Evolutionary conservation across 441 rosid species (phyloP).

Genomic region (Metrosideros polymorpha): DNA sequence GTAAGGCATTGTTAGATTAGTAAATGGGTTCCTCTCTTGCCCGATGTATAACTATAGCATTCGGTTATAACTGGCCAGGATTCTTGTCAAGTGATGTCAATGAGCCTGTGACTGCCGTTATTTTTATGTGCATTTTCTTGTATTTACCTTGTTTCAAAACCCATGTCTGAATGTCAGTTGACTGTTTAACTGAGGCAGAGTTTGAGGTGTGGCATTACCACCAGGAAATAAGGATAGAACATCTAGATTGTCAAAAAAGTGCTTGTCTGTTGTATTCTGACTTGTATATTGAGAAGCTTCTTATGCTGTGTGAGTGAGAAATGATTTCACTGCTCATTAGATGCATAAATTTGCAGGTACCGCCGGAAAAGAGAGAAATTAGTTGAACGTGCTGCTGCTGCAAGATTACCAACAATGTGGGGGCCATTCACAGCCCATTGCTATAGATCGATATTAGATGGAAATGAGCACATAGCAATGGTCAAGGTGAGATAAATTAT

Average conservation of each 20-base stretch:
- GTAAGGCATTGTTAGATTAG: background rate
- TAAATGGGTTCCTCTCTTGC: background rate
- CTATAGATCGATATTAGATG: constrained; percentile 64
- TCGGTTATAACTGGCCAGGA: background rate
- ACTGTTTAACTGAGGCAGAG: background rate
- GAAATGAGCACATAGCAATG: constrained; percentile 94
- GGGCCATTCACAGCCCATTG: constrained; percentile 86
- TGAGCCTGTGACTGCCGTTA: background rate
- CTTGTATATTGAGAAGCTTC: background rate
- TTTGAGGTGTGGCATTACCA: background rate
- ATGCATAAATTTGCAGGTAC: constrained; percentile 35
- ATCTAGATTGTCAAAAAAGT: background rate
- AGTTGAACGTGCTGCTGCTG: constrained; percentile 65
- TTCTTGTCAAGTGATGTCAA: background rate
- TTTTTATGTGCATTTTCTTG: background rate
- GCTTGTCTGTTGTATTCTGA: background rate
- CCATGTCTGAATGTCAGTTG: background rate
- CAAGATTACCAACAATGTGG: constrained; percentile 83
- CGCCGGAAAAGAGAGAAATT: constrained; percentile 73
- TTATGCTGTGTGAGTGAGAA: background rate
- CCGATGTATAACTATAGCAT: background rate
- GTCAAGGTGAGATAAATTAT: constrained; percentile 54
- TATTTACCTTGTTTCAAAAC: background rate
- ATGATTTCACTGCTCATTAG: background rate
- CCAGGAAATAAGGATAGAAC: background rate